phyloP scores from a whole-genome alignment of 2,329 filamentous ascomycete genomes.

The Aspergillus sp. region DNA sequence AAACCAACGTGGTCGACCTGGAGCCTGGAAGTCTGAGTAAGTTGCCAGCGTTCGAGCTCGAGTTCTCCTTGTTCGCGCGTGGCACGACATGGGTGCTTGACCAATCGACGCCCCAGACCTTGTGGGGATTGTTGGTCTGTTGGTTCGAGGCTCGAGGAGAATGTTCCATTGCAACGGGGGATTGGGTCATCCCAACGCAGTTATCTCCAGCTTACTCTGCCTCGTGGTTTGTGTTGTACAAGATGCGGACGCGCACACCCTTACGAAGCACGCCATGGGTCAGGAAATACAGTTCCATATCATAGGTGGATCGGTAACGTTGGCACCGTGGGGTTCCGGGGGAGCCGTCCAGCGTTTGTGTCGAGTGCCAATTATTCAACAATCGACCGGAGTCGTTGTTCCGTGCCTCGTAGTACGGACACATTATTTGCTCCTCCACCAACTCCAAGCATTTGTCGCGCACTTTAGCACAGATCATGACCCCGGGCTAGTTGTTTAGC shows the following conservation, averaged over 20 bases:
- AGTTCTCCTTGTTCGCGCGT: neutral
- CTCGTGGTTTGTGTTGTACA: slow-evolving; percentile 7
- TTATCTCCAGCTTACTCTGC: neutral
- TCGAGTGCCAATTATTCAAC: too few species aligned
- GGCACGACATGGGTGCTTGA: neutral
- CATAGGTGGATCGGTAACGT: neutral
- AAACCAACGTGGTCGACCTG: neutral
- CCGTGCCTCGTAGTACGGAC: neutral
- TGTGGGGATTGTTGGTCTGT: neutral
- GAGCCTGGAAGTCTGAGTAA: neutral
- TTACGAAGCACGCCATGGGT: neutral
- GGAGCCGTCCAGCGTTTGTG: too few species aligned
- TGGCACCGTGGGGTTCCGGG: neutral
- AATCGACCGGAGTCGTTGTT: neutral
- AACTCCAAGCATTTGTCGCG: neutral
- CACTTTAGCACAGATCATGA: neutral
- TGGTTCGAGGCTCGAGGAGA: neutral
- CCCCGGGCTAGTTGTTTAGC: neutral
- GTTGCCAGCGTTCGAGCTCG: neutral
- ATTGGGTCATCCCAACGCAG: neutral
- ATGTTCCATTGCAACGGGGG: neutral
- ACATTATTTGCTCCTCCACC: neutral
- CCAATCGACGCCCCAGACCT: neutral
- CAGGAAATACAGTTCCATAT: neutral
- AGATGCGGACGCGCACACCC: neutral